Percentiles rank a stretch among this genome's conserved stretches.
Conservation (phyloP, 164 flowering plant species). For the Nymphaea colorata region DNA sequence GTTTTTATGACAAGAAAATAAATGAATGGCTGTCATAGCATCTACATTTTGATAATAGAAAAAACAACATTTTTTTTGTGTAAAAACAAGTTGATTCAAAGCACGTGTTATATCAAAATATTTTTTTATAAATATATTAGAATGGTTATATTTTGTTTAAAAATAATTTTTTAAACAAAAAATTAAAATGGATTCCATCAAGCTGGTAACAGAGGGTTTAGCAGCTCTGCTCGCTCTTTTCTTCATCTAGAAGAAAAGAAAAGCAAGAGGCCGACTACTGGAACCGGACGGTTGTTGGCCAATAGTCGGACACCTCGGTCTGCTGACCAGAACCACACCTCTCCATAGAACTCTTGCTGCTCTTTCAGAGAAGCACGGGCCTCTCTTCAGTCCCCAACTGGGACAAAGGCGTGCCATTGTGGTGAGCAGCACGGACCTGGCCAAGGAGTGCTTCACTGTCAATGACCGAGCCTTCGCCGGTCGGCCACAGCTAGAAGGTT, state of each 20-base stretch:
- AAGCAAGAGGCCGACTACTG: conserved; percentile 1
- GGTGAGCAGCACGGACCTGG: conserved; percentile 9
- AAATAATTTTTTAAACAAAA: too few species aligned
- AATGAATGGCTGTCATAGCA: too few species aligned
- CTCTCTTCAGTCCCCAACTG: conserved; percentile 6
- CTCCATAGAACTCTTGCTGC: conserved; percentile 3
- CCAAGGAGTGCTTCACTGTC: conserved; percentile 12
- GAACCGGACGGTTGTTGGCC: conserved; percentile 15
- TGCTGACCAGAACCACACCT: not conserved
- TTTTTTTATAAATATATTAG: too few species aligned
- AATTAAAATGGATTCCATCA: too few species aligned
- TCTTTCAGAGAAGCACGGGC: conserved; percentile 14
- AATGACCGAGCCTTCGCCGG: conserved; percentile 7
- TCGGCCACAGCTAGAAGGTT: not conserved
- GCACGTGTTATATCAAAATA: too few species aligned
- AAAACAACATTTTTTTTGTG: too few species aligned
- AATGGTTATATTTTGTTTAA: too few species aligned
- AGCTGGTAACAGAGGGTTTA: too few species aligned
- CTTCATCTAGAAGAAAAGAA: not conserved
- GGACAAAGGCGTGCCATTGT: conserved; percentile 7
- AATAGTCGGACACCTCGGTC: conserved; percentile 12
- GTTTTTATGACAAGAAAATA: too few species aligned
- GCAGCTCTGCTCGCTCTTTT: too few species aligned
- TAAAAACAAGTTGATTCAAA: too few species aligned
- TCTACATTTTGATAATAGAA: too few species aligned